phyloP scores from a whole-genome alignment of 2,329 filamentous ascomycete genomes.

The Colletotrichum falcatum region DNA sequence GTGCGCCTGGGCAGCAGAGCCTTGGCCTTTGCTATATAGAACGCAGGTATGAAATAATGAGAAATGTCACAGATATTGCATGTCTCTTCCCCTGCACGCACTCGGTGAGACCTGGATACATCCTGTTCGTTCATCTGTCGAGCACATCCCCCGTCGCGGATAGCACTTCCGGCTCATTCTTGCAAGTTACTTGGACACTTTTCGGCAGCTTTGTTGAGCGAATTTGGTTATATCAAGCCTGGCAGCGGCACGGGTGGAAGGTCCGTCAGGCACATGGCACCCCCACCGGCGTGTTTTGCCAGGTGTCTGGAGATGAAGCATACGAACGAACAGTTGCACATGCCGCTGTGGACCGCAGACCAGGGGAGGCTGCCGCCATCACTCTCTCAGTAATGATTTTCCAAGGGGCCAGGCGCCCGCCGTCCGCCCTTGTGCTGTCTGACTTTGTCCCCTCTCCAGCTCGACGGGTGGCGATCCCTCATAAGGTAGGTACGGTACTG shows the following conservation, averaged over 20 bases:
- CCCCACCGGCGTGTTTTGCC: not conserved
- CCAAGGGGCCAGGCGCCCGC: constrained; percentile 21
- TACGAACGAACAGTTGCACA: not conserved
- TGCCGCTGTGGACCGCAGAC: not conserved
- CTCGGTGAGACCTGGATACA: not conserved
- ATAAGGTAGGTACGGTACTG: not conserved
- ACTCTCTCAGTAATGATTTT: too few species aligned
- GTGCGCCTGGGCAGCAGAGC: not conserved
- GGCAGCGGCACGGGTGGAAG: not conserved
- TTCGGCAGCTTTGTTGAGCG: too few species aligned
- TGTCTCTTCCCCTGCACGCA: not conserved
- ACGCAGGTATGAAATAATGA: constrained; percentile 39
- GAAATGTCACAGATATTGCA: constrained; percentile 26
- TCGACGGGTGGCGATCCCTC: not conserved
- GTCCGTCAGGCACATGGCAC: constrained; percentile 2
- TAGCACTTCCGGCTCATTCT: too few species aligned
- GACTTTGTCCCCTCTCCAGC: not conserved
- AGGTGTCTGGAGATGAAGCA: constrained; percentile 5
- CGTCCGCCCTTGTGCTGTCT: constrained; percentile 2
- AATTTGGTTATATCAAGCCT: not conserved
- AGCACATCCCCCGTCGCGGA: not conserved
- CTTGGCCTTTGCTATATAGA: constrained; percentile 25
- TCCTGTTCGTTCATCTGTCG: too few species aligned
- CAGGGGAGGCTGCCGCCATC: not conserved
- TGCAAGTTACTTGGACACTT: too few species aligned